A percentile compares a stretch with the other conserved stretches of the same genome.
Evolutionary conservation across 139 green algal species (phyloP).

Genomic region (Auxenochlorella pyrenoidosa): DNA sequence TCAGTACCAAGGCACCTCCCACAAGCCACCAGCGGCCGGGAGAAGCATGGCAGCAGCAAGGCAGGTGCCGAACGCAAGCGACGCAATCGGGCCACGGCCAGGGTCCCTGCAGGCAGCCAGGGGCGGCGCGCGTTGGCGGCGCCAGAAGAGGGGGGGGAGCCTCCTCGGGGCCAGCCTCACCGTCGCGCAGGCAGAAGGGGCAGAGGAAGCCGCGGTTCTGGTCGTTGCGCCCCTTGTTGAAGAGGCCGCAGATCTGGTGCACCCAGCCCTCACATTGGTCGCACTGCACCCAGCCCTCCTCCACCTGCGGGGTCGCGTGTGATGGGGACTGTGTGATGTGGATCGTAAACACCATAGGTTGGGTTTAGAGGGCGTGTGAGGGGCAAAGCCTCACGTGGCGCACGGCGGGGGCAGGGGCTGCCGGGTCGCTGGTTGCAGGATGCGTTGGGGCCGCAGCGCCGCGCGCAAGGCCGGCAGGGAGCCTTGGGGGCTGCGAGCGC

Average conservation of each 20-base stretch:
- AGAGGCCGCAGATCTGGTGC: constrained; percentile 97
- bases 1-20: no score
- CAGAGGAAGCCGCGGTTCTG: constrained; percentile 91
- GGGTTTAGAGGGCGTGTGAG: no score
- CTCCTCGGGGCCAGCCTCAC: constrained; percentile 14
- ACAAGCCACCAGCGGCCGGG: no score
- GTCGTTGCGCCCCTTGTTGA: constrained; percentile 96
- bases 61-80: background rate
- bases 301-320: constrained; percentile 59
- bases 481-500: no score
- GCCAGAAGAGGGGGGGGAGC: no score
- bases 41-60: background rate
- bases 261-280: constrained; percentile 96
- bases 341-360: no score
- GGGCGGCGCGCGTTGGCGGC: background rate
- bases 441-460: no score
- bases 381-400: no score
- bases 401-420: no score
- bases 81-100: background rate
- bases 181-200: constrained; percentile 86
- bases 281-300: constrained; percentile 97
- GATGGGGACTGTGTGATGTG: no score
- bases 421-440: no score
- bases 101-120: background rate
- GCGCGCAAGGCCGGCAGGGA: background rate